Evolutionary conservation across 257 asterid genomes (phyloP).

Genomic region (Solanum pinnatisectum): DNA sequence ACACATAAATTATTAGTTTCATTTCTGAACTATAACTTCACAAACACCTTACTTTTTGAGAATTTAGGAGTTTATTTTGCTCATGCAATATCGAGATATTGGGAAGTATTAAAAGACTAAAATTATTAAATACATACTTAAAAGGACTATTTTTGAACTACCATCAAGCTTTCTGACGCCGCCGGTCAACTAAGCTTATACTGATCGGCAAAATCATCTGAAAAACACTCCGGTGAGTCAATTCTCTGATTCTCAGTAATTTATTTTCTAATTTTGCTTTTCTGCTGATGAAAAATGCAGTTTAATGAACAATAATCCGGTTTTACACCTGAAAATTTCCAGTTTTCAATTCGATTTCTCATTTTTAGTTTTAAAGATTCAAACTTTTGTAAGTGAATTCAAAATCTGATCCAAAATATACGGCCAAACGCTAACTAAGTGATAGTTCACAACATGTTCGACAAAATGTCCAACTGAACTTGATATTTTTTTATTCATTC

Average conservation of each 20-base stretch:
- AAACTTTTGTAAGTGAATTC: neutral
- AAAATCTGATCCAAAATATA: neutral
- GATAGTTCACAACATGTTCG: neutral
- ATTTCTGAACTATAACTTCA: accelerated
- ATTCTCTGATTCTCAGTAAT: neutral
- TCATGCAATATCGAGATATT: no score
- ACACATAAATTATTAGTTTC: no score
- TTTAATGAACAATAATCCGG: neutral
- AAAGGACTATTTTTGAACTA: neutral
- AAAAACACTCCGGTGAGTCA: neutral
- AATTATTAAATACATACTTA: neutral
- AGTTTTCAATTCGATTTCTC: neutral
- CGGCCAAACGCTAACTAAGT: neutral
- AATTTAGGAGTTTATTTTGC: no score
- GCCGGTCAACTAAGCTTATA: neutral
- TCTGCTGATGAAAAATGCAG: neutral
- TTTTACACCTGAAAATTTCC: neutral
- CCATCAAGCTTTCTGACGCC: neutral
- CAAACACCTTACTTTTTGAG: neutral
- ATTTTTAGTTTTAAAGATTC: neutral
- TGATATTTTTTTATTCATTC: neutral
- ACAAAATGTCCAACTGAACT: neutral
- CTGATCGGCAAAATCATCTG: neutral
- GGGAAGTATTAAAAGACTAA: neutral
- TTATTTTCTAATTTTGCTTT: neutral